Percentiles rank a stretch among this genome's conserved stretches.
Conservation (phyloP, 495 filamentous ascomycete species). For the Neurospora sp. region DNA sequence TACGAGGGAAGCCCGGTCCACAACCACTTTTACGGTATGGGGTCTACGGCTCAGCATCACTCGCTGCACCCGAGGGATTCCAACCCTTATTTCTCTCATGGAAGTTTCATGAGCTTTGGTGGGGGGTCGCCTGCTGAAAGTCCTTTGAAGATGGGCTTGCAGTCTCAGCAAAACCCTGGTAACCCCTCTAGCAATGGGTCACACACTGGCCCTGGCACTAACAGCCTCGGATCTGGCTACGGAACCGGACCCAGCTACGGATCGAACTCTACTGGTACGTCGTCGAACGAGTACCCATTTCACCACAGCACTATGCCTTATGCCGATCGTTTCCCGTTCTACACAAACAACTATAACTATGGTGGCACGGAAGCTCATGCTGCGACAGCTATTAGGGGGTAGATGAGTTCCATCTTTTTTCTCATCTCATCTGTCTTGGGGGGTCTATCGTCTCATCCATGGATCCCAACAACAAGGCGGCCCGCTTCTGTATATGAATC, state of each 20-base stretch:
- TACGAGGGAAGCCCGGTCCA: conserved; percentile 28
- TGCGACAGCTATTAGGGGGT: conserved; percentile 28
- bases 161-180: conserved; percentile 4
- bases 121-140: conserved; percentile 25
- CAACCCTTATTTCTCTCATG: conserved; percentile 25
- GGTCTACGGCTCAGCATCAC: conserved; percentile 29
- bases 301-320: conserved; percentile 12
- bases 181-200: conserved; percentile 5
- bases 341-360: background rate
- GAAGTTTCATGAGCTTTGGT: background rate
- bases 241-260: background rate
- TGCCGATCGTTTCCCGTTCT: conserved; percentile 31
- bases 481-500: background rate
- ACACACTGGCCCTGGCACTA: background rate
- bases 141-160: conserved; percentile 9
- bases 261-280: conserved; percentile 27
- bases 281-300: conserved; percentile 27
- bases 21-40: conserved; percentile 21
- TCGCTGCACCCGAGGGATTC: conserved; percentile 22
- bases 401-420: background rate
- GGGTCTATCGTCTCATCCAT: background rate
- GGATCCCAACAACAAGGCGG: background rate
- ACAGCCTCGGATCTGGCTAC: background rate
- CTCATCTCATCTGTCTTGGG: background rate
- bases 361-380: conserved; percentile 26